A percentile compares a stretch with the other conserved stretches of the same genome.
phyloP scores from a whole-genome alignment of 2,329 filamentous ascomycete species.

The Aureobasidium leucospermi region DNA sequence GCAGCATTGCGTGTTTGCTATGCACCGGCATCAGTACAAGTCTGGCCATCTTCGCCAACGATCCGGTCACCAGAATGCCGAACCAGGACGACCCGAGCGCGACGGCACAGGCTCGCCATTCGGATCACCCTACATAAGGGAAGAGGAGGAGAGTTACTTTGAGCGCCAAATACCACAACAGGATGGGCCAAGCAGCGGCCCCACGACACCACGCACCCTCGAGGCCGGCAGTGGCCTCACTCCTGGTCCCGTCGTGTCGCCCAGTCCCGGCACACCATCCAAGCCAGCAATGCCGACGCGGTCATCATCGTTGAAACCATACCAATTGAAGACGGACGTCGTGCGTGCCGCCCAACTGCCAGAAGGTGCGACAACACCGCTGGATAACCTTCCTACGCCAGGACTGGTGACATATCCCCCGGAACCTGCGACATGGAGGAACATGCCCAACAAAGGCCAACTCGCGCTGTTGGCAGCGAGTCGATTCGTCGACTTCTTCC shows the following conservation, averaged over 20 bases:
- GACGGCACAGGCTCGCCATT: conserved; percentile 4
- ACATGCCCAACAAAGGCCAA: conserved; percentile 35
- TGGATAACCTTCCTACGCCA: conserved; percentile 8
- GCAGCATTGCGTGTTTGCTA: background rate
- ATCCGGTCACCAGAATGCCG: conserved; percentile 17
- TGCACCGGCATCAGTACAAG: conserved; percentile 14
- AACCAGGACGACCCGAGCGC: conserved; percentile 4
- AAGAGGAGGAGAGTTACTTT: conserved; percentile 16
- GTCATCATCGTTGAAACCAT: background rate
- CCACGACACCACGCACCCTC: conserved; percentile 1
- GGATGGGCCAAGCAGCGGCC: background rate
- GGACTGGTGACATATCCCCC: conserved; percentile 14
- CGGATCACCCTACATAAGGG: conserved; percentile 11
- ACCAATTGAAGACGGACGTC: background rate
- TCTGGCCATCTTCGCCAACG: conserved; percentile 22
- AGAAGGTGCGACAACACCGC: background rate
- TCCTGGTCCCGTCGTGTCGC: background rate
- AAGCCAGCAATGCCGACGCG: conserved; percentile 5
- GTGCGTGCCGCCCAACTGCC: background rate
- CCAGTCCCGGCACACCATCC: background rate
- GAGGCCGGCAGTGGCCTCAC: conserved; percentile 11
- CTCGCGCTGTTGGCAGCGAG: conserved; percentile 33
- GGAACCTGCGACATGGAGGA: conserved; percentile 30
- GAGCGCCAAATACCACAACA: conserved; percentile 3
- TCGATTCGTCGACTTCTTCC: conserved; percentile 39